phyloP scores from a whole-genome alignment of 352 stramenopile genomes.

The Globisporangium yorkense region DNA sequence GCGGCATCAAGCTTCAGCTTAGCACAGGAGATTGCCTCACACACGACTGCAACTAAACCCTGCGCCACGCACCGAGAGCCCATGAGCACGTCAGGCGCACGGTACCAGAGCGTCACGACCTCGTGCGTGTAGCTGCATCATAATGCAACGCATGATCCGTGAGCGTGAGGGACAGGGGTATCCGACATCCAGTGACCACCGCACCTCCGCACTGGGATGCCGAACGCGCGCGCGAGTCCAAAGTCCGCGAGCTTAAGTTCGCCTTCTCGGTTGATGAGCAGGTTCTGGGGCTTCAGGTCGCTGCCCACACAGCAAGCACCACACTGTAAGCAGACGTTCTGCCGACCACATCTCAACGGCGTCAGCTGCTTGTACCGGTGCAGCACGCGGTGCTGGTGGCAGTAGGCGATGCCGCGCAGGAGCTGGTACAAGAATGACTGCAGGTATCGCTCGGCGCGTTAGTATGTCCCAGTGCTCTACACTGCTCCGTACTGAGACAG shows the following conservation, averaged over 20 bases:
- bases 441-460: not conserved
- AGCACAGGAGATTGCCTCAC: not conserved
- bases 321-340: not conserved
- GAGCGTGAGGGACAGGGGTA: not conserved
- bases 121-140: conserved; percentile 95
- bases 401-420: conserved; percentile 98
- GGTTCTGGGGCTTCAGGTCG: conserved; percentile 98
- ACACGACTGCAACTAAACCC: not conserved
- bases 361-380: conserved; percentile 51
- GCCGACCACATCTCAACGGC: too few species aligned
- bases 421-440: conserved; percentile 99
- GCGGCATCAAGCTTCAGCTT: too few species aligned
- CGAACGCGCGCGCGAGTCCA: conserved; percentile 98
- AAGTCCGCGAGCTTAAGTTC: conserved; percentile 99
- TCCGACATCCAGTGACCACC: too few species aligned
- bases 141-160: not conserved
- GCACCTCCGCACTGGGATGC: conserved; percentile 96
- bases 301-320: conserved; percentile 46
- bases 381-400: conserved; percentile 95
- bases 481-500: not conserved
- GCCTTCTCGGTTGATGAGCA: conserved; percentile 97
- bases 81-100: conserved; percentile 97
- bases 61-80: conserved; percentile 73
- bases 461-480: not conserved
- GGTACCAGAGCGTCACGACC: conserved; percentile 99